phyloP scores from a whole-genome alignment of 345 rosid genomes.

The Pistacia integerrima region DNA sequence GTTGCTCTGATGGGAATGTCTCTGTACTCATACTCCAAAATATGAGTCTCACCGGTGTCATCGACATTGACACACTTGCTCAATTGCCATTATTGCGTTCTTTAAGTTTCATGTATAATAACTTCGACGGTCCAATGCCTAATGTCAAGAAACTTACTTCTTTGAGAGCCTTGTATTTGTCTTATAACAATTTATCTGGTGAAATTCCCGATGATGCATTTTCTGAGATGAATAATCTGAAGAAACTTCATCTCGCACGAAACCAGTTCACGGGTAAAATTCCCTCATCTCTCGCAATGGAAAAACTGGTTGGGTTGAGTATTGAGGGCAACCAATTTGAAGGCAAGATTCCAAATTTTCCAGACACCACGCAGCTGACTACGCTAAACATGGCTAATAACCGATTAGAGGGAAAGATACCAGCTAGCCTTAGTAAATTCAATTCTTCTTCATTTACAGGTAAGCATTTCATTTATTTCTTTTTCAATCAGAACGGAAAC shows the following conservation, averaged over 20 bases:
- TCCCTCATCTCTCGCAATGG: slow-evolving; percentile 54
- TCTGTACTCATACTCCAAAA: slow-evolving; percentile 50
- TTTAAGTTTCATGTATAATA: slow-evolving; percentile 61
- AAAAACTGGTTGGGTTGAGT: slow-evolving; percentile 44
- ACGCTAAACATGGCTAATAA: slow-evolving; percentile 54
- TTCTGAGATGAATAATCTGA: slow-evolving; percentile 48
- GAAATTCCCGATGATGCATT: slow-evolving; percentile 45
- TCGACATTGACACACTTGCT: slow-evolving; percentile 46
- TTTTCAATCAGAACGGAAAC: background rate
- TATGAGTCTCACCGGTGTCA: slow-evolving; percentile 54
- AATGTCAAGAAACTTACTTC: slow-evolving; percentile 36
- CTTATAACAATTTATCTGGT: slow-evolving; percentile 60
- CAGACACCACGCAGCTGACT: slow-evolving; percentile 28
- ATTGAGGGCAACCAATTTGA: slow-evolving; percentile 58
- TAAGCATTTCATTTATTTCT: background rate
- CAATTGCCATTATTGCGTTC: slow-evolving; percentile 40
- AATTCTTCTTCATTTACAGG: slow-evolving; percentile 49
- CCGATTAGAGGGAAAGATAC: slow-evolving; percentile 55
- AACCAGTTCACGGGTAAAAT: slow-evolving; percentile 56
- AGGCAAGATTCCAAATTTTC: slow-evolving; percentile 60
- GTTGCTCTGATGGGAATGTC: slow-evolving; percentile 41
- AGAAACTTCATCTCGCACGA: slow-evolving; percentile 50
- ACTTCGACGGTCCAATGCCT: slow-evolving; percentile 62
- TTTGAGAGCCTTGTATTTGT: slow-evolving; percentile 52
- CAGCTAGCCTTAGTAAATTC: slow-evolving; percentile 39